Base-by-base conservation (phyloP, 2,329 filamentous ascomycete species). In the Fusarium cicatricum region DNA sequence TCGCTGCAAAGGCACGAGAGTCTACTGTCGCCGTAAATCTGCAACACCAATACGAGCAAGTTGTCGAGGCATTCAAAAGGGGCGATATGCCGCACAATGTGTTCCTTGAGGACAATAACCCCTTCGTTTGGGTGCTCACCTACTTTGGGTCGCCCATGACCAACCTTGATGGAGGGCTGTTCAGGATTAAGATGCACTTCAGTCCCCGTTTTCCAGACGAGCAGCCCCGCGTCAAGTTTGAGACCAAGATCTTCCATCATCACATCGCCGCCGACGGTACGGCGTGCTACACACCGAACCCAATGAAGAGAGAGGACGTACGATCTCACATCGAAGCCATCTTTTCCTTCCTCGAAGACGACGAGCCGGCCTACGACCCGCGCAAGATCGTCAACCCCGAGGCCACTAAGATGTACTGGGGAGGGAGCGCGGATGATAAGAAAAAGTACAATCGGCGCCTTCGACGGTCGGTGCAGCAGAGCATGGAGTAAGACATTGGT, bases 71-170 rank as follows among this genome's bases (percentile, higher is more conserved):
- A 12, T 90, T 94, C 76, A 92, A 90, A 72, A 81, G 82, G 16
- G 82, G 86, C 57, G 87, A 90, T 42, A 83, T 86, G 21, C 89
- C 91, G 0, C 82, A 97, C 52, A 89, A 92, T 64, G 78, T 98
- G 32, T 85, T 87, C 51, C 79, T 98, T 7, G 87, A 90, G 26
- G 82, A 95, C 61, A 85, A 82, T 33, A 98, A 97, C 67, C 93
- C 94, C 0, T 97, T 97, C 70, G 82, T 94, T 16, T 98, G 95
- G 95, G 75, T 83, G 16, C 73, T 98, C 55, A 95, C 91, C 2
- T 93, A 97, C 72, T 96, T 97, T 71, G 95, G 95, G 21, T 85
- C 89, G 49, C 91, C 92, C 1, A 96, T 95, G 89, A 96, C 92
- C 6, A 92, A 96, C 65, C 84, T 98, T 2, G 94, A 98, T 66